These are phyloP conservation scores for Rhizopogon vinicolor DNA, from an alignment of 768 basidiomycete species.

Conservation along the genomic window DNA sequence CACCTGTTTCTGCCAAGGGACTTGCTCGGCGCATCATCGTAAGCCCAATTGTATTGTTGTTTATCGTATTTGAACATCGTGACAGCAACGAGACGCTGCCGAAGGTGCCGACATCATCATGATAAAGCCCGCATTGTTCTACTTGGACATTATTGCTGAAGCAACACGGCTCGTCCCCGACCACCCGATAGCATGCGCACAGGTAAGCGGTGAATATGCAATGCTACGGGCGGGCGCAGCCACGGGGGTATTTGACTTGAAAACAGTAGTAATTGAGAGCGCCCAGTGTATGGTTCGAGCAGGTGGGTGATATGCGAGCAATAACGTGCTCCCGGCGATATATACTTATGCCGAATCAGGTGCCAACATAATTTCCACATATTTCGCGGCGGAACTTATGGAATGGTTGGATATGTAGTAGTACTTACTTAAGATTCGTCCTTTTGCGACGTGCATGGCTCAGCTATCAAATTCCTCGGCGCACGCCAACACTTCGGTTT, in stretches of 20 bases:
- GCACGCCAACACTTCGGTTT: too few species aligned
- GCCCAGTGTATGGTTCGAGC: constrained; percentile 89
- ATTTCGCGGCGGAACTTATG: constrained; percentile 96
- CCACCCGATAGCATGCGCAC: constrained; percentile 91
- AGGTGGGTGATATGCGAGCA: too few species aligned
- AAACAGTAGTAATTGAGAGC: constrained; percentile 91
- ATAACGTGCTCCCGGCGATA: constrained; percentile 33
- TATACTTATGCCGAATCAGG: constrained; percentile 38
- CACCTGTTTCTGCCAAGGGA: constrained; percentile 83
- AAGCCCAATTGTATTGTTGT: constrained; percentile 24
- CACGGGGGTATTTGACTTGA: constrained; percentile 88
- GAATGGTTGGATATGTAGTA: constrained; percentile 53
- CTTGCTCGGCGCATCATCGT: constrained; percentile 92
- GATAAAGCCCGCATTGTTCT: constrained; percentile 95
- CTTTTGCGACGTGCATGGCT: too few species aligned
- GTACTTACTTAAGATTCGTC: too few species aligned
- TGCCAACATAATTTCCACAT: constrained; percentile 84
- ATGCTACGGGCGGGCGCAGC: constrained; percentile 93
- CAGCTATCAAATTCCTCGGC: too few species aligned
- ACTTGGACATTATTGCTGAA: constrained; percentile 93
- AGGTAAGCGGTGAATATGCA: constrained; percentile 95
- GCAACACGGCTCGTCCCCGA: constrained; percentile 50
- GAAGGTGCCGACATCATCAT: constrained; percentile 99
- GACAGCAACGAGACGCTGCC: constrained; percentile 74
- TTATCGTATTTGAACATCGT: background rate